Percentiles rank a stretch among this genome's conserved stretches.
Conservation (phyloP, 2,329 filamentous ascomycete species). For the Epichloe gansuensis region DNA sequence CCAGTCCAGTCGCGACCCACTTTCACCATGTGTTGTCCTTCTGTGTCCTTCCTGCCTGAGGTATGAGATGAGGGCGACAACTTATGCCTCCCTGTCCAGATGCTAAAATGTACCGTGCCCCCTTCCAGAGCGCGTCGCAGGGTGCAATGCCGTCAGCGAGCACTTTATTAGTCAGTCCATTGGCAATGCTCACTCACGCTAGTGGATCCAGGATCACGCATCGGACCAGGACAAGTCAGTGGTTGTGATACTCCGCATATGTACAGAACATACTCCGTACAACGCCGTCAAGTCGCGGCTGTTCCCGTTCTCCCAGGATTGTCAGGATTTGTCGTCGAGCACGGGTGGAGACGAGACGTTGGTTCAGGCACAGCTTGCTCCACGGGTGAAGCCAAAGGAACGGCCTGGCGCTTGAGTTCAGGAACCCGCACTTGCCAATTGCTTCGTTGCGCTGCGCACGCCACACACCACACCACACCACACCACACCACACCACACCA, state of each 20-base stretch:
- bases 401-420: background rate
- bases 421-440: conserved; percentile 2
- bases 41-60: background rate
- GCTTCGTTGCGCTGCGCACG: background rate
- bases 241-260: too few species aligned
- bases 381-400: background rate
- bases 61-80: background rate
- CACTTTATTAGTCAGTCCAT: background rate
- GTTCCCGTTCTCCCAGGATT: too few species aligned
- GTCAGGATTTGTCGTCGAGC: too few species aligned
- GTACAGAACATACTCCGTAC: too few species aligned
- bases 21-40: too few species aligned
- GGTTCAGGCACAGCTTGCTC: conserved; percentile 4
- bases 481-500: too few species aligned
- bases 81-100: background rate
- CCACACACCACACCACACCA: too few species aligned
- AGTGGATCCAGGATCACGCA: too few species aligned
- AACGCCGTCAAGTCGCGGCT: too few species aligned
- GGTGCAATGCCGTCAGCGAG: too few species aligned
- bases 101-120: conserved; percentile 3
- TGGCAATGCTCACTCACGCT: background rate
- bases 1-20: background rate
- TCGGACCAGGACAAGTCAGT: too few species aligned
- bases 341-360: background rate
- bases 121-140: background rate